These are phyloP conservation scores for Kluyveromyces wickerhamii DNA, from an alignment of 805 yeast species.

Conservation along the genomic window DNA sequence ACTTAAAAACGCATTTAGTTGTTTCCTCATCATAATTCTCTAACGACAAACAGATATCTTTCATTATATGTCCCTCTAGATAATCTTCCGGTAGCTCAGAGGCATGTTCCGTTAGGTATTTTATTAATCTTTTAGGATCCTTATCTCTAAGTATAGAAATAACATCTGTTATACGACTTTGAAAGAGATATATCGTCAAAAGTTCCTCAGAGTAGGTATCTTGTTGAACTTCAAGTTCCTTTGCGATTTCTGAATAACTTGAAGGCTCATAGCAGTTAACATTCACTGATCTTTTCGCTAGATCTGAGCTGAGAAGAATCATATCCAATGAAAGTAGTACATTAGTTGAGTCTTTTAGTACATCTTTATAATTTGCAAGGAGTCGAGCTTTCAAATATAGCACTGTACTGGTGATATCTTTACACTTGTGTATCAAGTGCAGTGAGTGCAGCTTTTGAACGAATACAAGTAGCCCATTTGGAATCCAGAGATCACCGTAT, in stretches of 20 bases:
- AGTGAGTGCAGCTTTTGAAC: conserved; percentile 18
- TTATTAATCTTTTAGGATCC: conserved; percentile 6
- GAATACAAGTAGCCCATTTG: conserved; percentile 20
- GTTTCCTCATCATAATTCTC: conserved; percentile 4
- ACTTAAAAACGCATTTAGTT: conserved; percentile 7
- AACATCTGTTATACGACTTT: conserved; percentile 11
- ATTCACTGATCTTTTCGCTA: conserved; percentile 7
- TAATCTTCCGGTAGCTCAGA: conserved; percentile 12
- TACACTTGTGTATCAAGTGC: conserved; percentile 21
- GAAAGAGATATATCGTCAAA: conserved; percentile 12
- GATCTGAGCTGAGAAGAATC: conserved; percentile 12
- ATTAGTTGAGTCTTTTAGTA: conserved; percentile 12
- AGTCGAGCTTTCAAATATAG: conserved; percentile 6
- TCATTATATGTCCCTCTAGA: conserved; percentile 4
- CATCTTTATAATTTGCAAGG: background rate
- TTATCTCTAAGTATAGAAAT: conserved; percentile 10
- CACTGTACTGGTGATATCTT: conserved; percentile 8
- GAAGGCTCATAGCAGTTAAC: conserved; percentile 13
- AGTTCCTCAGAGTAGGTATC: conserved; percentile 8
- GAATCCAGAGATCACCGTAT: conserved; percentile 26
- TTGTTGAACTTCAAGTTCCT: conserved; percentile 7
- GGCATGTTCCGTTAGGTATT: conserved; percentile 9
- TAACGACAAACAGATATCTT: conserved; percentile 15
- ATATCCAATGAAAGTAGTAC: conserved; percentile 21
- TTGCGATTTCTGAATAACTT: conserved; percentile 15